A percentile compares a stretch with the other conserved stretches of the same genome.
Evolutionary conservation across 192 early-diverging fungal species (phyloP).

Genomic region (Backusella tuberculispora): DNA sequence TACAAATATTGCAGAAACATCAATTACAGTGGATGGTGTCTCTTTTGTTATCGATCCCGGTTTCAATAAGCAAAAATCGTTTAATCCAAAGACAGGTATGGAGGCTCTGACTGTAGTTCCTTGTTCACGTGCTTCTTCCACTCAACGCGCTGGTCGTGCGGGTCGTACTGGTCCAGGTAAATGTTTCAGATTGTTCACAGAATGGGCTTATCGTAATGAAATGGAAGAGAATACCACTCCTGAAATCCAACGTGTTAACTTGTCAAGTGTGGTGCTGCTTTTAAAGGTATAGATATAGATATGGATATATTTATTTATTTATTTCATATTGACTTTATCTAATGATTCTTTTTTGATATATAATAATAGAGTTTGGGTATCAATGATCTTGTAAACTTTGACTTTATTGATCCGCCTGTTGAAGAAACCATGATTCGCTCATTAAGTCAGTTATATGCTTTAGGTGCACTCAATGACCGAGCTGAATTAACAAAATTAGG

Average conservation of each 20-base stretch:
- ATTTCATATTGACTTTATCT: neutral
- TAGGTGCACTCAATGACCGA: conserved; percentile 90
- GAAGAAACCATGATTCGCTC: conserved; percentile 91
- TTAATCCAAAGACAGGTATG: conserved; percentile 95
- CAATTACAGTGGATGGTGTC: conserved; percentile 96
- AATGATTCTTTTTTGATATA: neutral
- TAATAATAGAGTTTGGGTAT: conserved; percentile 81
- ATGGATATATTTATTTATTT: too few relatives aligned
- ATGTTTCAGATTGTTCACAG: conserved; percentile 95
- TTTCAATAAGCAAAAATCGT: conserved; percentile 95
- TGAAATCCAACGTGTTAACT: conserved; percentile 96
- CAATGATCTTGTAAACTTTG: conserved; percentile 96
- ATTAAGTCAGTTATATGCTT: conserved; percentile 87
- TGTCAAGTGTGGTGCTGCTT: conserved; percentile 86
- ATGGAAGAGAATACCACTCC: conserved; percentile 94
- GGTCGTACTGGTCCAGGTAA: conserved; percentile 97
- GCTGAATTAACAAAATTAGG: conserved; percentile 97
- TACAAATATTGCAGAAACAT: conserved; percentile 99
- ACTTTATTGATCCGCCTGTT: conserved; percentile 98
- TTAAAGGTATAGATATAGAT: too few relatives aligned
- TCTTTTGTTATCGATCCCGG: conserved; percentile 98
- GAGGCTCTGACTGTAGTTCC: conserved; percentile 96
- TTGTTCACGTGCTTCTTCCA: conserved; percentile 91
- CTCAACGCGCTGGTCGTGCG: conserved; percentile 93
- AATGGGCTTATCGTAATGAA: conserved; percentile 90